A percentile compares a stretch with the other conserved stretches of the same genome.
Conservation (phyloP, 768 basidiomycete genomes). For the Naganishia randhawae region DNA sequence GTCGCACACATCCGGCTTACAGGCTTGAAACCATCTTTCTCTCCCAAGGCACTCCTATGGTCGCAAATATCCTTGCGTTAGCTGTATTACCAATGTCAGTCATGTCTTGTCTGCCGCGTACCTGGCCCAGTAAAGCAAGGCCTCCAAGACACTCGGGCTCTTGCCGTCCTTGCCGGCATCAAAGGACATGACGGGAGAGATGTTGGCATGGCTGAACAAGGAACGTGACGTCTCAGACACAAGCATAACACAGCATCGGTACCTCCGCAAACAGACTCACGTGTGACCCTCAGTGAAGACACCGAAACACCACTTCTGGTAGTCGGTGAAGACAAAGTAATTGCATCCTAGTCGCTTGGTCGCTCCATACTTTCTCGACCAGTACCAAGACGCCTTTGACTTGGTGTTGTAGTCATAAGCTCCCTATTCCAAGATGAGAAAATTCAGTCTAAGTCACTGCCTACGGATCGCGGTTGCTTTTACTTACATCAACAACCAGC, state of each 20-base stretch:
- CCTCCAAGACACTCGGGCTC: constrained; percentile 42
- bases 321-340: constrained; percentile 50
- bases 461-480: no score
- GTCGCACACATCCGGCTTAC: not conserved
- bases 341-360: constrained; percentile 42
- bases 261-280: constrained; percentile 5
- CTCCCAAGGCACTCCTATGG: constrained; percentile 10
- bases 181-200: constrained; percentile 37
- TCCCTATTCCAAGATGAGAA: constrained; percentile 32
- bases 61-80: not conserved
- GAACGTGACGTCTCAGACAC: not conserved
- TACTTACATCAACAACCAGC: constrained; percentile 46
- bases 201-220: constrained; percentile 33
- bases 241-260: not conserved
- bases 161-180: constrained; percentile 27
- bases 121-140: constrained; percentile 47
- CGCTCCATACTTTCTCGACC: constrained; percentile 47
- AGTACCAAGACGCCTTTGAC: constrained; percentile 51
- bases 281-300: constrained; percentile 40
- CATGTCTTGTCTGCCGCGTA: not conserved
- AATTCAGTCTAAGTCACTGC: not conserved
- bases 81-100: no score
- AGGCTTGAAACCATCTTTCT: constrained; percentile 13
- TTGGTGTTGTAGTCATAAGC: constrained; percentile 49
- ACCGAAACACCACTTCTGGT: constrained; percentile 51